Base-by-base conservation (phyloP, 352 stramenopile species). In the Phytophthora syringae region DNA sequence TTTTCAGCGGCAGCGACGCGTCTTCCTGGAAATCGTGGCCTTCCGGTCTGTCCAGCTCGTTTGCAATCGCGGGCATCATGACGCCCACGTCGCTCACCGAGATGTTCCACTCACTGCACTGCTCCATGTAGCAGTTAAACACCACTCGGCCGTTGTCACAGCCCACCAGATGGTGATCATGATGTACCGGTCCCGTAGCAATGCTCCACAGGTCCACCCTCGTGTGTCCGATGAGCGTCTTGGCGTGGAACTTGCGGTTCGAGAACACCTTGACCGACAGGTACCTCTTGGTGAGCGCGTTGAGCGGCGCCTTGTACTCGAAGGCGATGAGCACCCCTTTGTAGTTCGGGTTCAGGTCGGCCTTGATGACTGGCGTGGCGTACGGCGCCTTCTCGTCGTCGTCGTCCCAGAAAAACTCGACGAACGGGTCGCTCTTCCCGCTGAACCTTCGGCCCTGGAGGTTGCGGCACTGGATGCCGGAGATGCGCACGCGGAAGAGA, bases 61-160 rank as follows among this genome's bases (percentile, higher is more conserved):
- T 94, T 13, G 86, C 80, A 60, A 96, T 94, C 13, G 85, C 86
- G 0, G 88, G 88, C 88, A 96, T 96, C 84, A 96, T 94, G 18
- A 96, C 79, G 3, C 86, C 88, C 6, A 96, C 82, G 48, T 96
- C 86, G 54, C 88, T 96, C 40, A 96, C 86, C 0, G 82, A 92
- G 56, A 96, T 96, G 52, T 93, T 94, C 88, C 88, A 96, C 42
- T 94, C 86, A 67, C 80, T 94, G 67, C 88, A 96, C 59, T 96
- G 88, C 55, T 96, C 88, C 88, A 96, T 96, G 75, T 96, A 96
- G 70, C 86, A 94, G 50, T 96, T 96, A 70, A 96, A 96, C 45
- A 96, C 88, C 24, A 96, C 84, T 24, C 88, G 82, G 34, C 88
- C 88, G 57, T 96, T 96, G 25, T 94, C 85, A 49, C 88, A 96